These are phyloP conservation scores for Geotrichum fermentans DNA, from an alignment of 1,139 yeast genomes.

Conservation along the genomic window DNA sequence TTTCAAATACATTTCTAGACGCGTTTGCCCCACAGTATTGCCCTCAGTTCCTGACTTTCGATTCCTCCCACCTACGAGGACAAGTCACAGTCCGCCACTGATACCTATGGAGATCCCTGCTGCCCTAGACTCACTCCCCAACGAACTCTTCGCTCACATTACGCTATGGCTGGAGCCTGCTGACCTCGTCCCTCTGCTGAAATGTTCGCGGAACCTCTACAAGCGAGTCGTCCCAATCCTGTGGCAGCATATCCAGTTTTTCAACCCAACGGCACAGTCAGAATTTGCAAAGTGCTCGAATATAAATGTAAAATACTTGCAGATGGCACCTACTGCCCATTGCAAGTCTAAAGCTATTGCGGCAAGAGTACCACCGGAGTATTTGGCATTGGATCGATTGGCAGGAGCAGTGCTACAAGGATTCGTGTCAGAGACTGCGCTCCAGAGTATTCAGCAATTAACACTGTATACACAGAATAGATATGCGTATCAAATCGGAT, in stretches of 20 bases:
- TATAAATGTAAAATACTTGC: not conserved
- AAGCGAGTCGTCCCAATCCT: conserved; percentile 4
- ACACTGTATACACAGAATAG: conserved; percentile 11
- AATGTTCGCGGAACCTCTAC: not conserved
- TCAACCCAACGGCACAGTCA: not conserved
- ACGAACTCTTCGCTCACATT: not conserved
- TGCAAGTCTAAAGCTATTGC: conserved; percentile 2
- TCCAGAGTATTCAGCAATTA: conserved; percentile 4
- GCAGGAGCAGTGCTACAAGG: not conserved
- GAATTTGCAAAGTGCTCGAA: conserved; percentile 6
- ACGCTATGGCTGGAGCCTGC: not conserved
- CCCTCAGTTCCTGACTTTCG: too few relatives aligned
- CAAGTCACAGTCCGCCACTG: too few relatives aligned
- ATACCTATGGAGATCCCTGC: too few relatives aligned
- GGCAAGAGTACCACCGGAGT: not conserved
- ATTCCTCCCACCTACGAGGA: too few relatives aligned
- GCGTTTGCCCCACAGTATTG: too few relatives aligned
- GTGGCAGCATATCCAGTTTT: conserved; percentile 13
- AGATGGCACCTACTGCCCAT: not conserved
- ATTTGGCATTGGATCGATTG: conserved; percentile 1
- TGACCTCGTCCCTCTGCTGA: not conserved
- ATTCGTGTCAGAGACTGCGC: not conserved
- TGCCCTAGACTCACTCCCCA: conserved; percentile 1
- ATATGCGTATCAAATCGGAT: conserved; percentile 1
- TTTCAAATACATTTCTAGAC: too few relatives aligned